A percentile compares a stretch with the other conserved stretches of the same genome.
phyloP scores from a whole-genome alignment of 2,329 filamentous ascomycete species.

The Amauroascus verrucosus region DNA sequence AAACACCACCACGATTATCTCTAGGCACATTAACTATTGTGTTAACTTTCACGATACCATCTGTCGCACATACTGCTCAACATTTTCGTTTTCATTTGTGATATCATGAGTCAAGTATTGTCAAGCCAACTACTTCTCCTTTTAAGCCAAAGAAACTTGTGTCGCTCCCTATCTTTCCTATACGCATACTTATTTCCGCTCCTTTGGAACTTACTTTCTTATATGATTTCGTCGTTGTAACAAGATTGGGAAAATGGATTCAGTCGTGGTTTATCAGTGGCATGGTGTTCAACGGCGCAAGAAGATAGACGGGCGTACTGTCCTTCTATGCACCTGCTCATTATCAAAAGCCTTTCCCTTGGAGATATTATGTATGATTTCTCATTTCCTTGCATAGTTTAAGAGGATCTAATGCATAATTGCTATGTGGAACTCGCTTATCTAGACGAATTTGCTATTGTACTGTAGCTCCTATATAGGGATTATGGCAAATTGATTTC shows the following conservation, averaged over 20 bases:
- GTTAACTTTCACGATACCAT: not conserved
- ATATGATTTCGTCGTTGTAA: not conserved
- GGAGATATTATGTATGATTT: not conserved
- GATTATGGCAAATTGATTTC: too few relatives aligned
- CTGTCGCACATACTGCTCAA: not conserved
- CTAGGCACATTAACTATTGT: not conserved
- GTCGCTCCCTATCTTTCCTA: not conserved
- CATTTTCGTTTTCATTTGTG: constrained; percentile 1
- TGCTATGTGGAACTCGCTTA: not conserved
- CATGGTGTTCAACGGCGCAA: constrained; percentile 9
- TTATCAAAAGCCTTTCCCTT: not conserved
- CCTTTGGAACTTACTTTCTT: not conserved
- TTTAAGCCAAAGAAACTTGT: not conserved
- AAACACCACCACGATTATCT: not conserved
- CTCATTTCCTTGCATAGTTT: not conserved
- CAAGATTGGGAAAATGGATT: not conserved
- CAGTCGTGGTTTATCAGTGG: not conserved
- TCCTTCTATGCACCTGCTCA: not conserved
- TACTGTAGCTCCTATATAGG: not conserved
- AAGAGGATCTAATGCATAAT: not conserved
- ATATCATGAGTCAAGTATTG: not conserved
- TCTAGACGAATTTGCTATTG: not conserved
- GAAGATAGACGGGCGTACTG: not conserved
- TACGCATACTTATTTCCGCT: not conserved
- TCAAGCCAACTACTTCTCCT: not conserved